These are phyloP conservation scores for Chalciporus sphaerocephalus DNA, from an alignment of 768 basidiomycete species.

Conservation along the genomic window DNA sequence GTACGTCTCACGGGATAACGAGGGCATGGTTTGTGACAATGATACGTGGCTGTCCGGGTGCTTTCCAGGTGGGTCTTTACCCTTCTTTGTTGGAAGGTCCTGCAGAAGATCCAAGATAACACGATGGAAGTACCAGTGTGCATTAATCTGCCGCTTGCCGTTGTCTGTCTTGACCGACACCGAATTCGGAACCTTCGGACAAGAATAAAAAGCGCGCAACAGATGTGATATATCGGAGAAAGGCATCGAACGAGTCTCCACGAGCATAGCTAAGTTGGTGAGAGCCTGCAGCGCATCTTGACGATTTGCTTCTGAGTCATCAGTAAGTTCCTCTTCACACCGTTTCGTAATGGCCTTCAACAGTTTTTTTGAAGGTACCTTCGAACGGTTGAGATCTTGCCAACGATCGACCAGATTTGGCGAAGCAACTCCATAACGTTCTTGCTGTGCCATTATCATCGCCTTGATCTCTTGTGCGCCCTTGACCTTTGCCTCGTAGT, in stretches of 20 bases:
- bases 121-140: conserved; percentile 46
- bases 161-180: conserved; percentile 37
- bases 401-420: conserved; percentile 19
- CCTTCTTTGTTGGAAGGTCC: conserved; percentile 27
- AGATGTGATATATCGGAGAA: conserved; percentile 42
- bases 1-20: conserved; percentile 42
- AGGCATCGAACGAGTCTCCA: conserved; percentile 49
- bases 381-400: conserved; percentile 12
- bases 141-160: conserved; percentile 31
- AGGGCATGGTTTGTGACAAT: conserved; percentile 24
- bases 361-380: conserved; percentile 28
- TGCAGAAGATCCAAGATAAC: conserved; percentile 41
- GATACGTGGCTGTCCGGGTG: background rate
- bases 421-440: conserved; percentile 5
- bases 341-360: conserved; percentile 30
- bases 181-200: conserved; percentile 37
- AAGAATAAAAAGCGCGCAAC: conserved; percentile 43
- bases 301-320: conserved; percentile 22
- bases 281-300: conserved; percentile 53
- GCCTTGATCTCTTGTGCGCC: conserved; percentile 25
- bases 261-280: conserved; percentile 49
- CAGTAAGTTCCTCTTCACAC: conserved; percentile 30
- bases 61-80: conserved; percentile 17
- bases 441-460: conserved; percentile 18
- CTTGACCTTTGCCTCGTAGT: conserved; percentile 47